Conservation (phyloP, 1,139 yeast genomes). For the Sugiyamaella sp. region DNA sequence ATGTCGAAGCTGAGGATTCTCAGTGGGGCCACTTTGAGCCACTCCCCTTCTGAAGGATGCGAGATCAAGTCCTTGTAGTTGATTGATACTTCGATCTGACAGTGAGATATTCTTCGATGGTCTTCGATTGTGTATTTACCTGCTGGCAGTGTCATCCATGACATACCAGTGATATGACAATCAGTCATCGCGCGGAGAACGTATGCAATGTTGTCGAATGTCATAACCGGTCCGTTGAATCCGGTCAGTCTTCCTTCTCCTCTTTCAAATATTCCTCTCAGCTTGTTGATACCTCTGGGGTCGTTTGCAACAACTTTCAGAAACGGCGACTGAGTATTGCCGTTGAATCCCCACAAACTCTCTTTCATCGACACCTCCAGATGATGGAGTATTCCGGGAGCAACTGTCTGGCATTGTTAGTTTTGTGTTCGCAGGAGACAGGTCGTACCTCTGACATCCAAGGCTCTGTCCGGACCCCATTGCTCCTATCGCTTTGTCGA, state of each 20-base stretch:
- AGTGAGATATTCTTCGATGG: constrained; percentile 58
- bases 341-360: constrained; percentile 92
- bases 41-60: constrained; percentile 90
- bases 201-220: constrained; percentile 90
- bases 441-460: no score
- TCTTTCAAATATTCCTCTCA: constrained; percentile 75
- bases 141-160: constrained; percentile 90
- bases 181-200: constrained; percentile 88
- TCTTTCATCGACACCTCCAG: constrained; percentile 73
- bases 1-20: constrained; percentile 94
- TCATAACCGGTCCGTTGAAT: constrained; percentile 48
- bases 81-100: constrained; percentile 82
- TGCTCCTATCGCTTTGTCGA: constrained; percentile 46
- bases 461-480: no score
- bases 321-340: constrained; percentile 76
- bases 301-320: constrained; percentile 71
- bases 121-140: constrained; percentile 60
- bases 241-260: constrained; percentile 68
- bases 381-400: constrained; percentile 43
- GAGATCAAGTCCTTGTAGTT: constrained; percentile 69
- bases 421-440: no score
- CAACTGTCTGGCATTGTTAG: constrained; percentile 9
- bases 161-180: constrained; percentile 88
- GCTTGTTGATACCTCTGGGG: constrained; percentile 63
- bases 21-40: constrained; percentile 92